A percentile compares a stretch with the other conserved stretches of the same genome.
Conservation (phyloP, 257 asterid genomes). For the Hygrophila difformis region DNA sequence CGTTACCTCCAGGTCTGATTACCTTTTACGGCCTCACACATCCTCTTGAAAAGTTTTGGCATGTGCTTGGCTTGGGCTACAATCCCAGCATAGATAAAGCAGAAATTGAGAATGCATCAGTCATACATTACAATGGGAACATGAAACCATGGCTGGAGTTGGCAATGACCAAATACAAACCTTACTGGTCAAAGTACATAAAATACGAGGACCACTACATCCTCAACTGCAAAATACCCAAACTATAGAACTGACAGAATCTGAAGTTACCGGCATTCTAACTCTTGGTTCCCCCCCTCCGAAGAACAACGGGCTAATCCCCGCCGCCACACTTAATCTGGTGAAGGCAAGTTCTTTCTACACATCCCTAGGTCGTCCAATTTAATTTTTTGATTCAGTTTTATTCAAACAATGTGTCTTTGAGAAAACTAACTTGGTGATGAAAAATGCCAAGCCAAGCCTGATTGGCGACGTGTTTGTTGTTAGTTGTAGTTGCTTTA, state of each 20-base stretch:
- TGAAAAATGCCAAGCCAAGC: constrained; percentile 9
- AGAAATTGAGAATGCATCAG: constrained; percentile 90
- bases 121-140: constrained; percentile 88
- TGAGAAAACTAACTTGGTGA: constrained; percentile 16
- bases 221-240: constrained; percentile 65
- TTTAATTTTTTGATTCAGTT: constrained; percentile 15
- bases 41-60: constrained; percentile 94
- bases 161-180: constrained; percentile 84
- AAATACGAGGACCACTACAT: constrained; percentile 72
- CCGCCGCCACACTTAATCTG: constrained; percentile 10
- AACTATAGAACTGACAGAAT: constrained; percentile 24
- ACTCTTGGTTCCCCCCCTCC: constrained; percentile 10
- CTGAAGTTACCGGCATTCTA: constrained; percentile 1
- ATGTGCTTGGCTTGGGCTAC: constrained; percentile 91
- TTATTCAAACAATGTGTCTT: constrained; percentile 22
- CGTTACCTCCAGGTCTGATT: constrained; percentile 90
- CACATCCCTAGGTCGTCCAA: constrained; percentile 11
- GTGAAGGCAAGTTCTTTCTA: constrained; percentile 18
- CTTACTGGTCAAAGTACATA: constrained; percentile 78
- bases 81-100: constrained; percentile 70
- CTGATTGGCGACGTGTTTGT: no score
- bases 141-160: constrained; percentile 97
- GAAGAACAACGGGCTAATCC: constrained; percentile 13
- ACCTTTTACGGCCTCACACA: constrained; percentile 90
- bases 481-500: constrained; percentile 13